These are phyloP conservation scores for Russula brevipes DNA, from an alignment of 768 basidiomycete genomes.

Conservation along the genomic window DNA sequence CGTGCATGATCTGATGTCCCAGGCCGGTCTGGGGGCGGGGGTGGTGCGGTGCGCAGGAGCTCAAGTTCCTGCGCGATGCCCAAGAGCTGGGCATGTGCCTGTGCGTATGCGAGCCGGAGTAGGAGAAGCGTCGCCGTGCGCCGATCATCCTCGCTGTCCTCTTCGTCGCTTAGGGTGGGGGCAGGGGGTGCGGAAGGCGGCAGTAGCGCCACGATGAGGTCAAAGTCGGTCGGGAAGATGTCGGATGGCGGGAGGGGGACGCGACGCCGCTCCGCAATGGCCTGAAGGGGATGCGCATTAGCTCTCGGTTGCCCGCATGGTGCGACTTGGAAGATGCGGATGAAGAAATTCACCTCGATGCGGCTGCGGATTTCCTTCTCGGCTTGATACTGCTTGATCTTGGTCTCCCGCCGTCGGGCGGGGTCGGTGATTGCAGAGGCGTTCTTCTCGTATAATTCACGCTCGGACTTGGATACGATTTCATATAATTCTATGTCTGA, in stretches of 20 bases:
- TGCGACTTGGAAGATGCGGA: too few species aligned
- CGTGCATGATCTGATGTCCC: conserved; percentile 32
- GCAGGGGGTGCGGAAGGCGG: conserved; percentile 30
- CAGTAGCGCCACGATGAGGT: conserved; percentile 62
- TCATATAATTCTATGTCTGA: conserved; percentile 57
- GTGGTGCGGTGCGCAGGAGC: conserved; percentile 54
- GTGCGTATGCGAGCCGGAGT: conserved; percentile 65
- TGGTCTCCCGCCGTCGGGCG: conserved; percentile 70
- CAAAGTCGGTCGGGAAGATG: conserved; percentile 45
- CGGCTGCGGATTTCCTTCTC: conserved; percentile 73
- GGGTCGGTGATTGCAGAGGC: conserved; percentile 53
- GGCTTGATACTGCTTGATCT: conserved; percentile 84
- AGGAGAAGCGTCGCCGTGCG: conserved; percentile 67
- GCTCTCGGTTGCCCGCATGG: neutral
- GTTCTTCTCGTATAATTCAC: conserved; percentile 47
- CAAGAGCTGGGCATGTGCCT: conserved; percentile 61
- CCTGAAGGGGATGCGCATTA: conserved; percentile 32
- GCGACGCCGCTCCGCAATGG: conserved; percentile 49
- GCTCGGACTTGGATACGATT: conserved; percentile 58
- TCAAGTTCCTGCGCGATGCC: conserved; percentile 68
- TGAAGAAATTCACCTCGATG: conserved; percentile 52
- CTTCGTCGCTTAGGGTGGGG: conserved; percentile 43
- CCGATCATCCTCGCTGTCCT: conserved; percentile 57
- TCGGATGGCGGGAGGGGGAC: conserved; percentile 34
- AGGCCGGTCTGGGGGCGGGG: conserved; percentile 36